These are phyloP conservation scores for Clavispora vitiphila DNA, from an alignment of 805 yeast species.

Conservation along the genomic window DNA sequence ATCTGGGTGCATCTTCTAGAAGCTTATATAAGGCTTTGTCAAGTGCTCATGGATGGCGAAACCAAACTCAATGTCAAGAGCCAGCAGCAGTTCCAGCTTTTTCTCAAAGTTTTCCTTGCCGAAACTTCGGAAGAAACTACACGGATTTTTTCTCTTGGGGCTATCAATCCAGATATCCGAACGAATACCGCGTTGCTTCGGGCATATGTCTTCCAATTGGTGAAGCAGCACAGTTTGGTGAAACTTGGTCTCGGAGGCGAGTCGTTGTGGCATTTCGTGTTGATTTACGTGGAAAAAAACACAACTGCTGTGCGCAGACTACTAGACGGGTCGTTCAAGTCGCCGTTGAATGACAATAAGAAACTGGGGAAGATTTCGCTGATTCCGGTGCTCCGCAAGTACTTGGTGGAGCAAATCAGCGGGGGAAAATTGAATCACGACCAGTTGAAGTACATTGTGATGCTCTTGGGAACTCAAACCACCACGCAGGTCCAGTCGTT, in stretches of 20 bases:
- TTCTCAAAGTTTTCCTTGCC: slow-evolving; percentile 51
- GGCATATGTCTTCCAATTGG: slow-evolving; percentile 44
- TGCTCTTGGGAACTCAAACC: slow-evolving; percentile 42
- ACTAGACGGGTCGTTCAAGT: slow-evolving; percentile 50
- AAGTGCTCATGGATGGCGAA: slow-evolving; percentile 40
- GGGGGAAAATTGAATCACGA: slow-evolving; percentile 40
- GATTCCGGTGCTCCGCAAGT: slow-evolving; percentile 45
- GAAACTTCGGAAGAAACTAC: slow-evolving; percentile 61
- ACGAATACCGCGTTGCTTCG: slow-evolving; percentile 47
- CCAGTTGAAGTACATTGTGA: slow-evolving; percentile 44
- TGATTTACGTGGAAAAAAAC: slow-evolving; percentile 46
- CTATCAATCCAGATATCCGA: slow-evolving; percentile 63
- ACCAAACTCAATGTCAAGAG: slow-evolving; percentile 46
- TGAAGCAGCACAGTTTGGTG: slow-evolving; percentile 49
- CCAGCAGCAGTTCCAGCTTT: slow-evolving; percentile 52
- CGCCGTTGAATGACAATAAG: slow-evolving; percentile 43
- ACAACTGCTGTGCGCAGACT: slow-evolving; percentile 44
- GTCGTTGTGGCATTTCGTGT: slow-evolving; percentile 60
- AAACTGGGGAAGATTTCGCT: slow-evolving; percentile 47
- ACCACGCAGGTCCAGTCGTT: slow-evolving; percentile 15
- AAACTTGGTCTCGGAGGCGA: slow-evolving; percentile 56
- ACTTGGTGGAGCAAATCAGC: slow-evolving; percentile 43
- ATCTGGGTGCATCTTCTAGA: slow-evolving; percentile 74
- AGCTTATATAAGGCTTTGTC: slow-evolving; percentile 51
- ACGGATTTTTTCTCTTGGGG: slow-evolving; percentile 63